Conservation (phyloP, 257 asterid species). For the Gynochthodes officinalis region DNA sequence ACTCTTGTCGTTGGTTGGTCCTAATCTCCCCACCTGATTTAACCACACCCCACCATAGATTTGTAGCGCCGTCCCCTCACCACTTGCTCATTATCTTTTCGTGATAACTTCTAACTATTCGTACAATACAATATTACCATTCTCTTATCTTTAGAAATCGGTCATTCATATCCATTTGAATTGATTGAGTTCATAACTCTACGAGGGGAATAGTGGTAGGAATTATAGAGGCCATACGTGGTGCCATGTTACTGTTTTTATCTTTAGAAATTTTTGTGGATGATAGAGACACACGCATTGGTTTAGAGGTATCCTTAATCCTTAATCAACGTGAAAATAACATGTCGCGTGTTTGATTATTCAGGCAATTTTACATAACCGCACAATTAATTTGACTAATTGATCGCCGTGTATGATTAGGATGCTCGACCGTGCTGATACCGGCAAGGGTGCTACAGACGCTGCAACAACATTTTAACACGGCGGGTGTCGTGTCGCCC, state of each 20-base stretch:
- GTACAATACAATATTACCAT: no score
- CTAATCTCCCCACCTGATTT: slow-evolving; percentile 3
- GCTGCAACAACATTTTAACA: slow-evolving; percentile 50
- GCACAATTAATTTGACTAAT: slow-evolving; percentile 2
- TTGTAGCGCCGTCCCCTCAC: no score
- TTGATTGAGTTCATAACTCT: no score
- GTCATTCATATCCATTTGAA: no score
- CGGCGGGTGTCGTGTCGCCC: slow-evolving; percentile 33
- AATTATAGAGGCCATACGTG: slow-evolving; percentile 10
- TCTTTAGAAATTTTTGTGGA: neutral
- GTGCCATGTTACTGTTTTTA: neutral
- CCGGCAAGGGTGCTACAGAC: slow-evolving; percentile 80
- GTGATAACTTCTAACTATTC: no score
- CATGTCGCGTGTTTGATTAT: neutral
- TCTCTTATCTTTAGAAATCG: no score
- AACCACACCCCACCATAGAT: no score
- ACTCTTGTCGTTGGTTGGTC: slow-evolving; percentile 6
- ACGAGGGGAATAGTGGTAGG: no score
- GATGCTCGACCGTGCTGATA: slow-evolving; percentile 65
- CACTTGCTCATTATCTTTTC: neutral
- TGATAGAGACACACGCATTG: neutral
- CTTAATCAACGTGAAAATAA: neutral
- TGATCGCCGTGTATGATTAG: slow-evolving; percentile 18
- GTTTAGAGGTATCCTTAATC: neutral
- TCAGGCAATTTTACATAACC: no score